A percentile compares a stretch with the other conserved stretches of the same genome.
These are phyloP conservation scores for Limonium bicolor DNA, from an alignment of 148 eudicot species.

Conservation along the genomic window DNA sequence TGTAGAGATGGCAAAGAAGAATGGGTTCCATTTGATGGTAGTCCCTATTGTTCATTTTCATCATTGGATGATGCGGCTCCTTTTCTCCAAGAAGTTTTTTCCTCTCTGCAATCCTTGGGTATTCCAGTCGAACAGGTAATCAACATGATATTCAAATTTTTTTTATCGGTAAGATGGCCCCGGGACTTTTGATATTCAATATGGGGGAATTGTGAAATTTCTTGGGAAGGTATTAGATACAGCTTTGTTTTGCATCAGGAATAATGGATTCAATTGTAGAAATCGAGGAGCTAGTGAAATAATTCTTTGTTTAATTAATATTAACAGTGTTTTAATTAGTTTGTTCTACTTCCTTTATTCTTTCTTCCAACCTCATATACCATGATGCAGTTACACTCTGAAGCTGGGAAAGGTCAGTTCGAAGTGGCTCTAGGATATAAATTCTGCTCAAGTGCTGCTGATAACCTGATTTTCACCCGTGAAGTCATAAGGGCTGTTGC, in stretches of 20 bases:
- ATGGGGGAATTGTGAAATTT: no score
- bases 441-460: conserved; percentile 54
- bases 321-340: not conserved
- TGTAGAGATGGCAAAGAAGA: conserved; percentile 73
- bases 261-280: no score
- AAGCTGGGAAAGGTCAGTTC: conserved; percentile 89
- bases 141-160: not conserved
- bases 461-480: conserved; percentile 62
- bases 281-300: not conserved
- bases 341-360: not conserved
- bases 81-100: conserved; percentile 41
- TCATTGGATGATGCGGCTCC: conserved; percentile 83
- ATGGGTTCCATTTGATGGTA: conserved; percentile 69
- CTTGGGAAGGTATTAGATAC: not conserved
- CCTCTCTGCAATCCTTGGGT: conserved; percentile 49
- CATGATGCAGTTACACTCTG: conserved; percentile 59
- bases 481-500: conserved; percentile 72
- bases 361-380: not conserved
- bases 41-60: conserved; percentile 72
- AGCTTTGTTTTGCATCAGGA: no score
- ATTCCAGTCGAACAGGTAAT: conserved; percentile 78
- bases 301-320: not conserved
- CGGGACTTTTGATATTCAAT: no score
- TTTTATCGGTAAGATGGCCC: no score
- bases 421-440: conserved; percentile 69